Base-by-base conservation (phyloP, 495 filamentous ascomycete genomes). In the Margaritispora aquatica region DNA sequence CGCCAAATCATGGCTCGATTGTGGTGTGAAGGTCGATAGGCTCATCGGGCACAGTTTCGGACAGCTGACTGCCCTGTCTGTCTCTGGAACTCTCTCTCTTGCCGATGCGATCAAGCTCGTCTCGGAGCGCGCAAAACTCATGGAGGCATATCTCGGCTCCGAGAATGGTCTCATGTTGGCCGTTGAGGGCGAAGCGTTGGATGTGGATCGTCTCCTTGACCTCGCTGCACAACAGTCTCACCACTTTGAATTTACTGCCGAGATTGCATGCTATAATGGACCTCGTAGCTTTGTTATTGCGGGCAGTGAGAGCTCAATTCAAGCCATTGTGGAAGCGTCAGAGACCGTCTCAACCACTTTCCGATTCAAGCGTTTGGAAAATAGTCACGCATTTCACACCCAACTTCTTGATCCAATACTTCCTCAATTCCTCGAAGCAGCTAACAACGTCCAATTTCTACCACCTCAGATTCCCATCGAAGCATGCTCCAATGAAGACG, bases 131-230 rank as follows among this genome's bases (percentile, higher is more conserved):
- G 77, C 80, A 0, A 29, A 19, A 0, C 46, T 84, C 0, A 79
- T 85, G 52, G 57, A 68, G 4, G 65, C 71, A 0, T 29, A 62
- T 1, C 84, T 80, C 80, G 80, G 75, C 4, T 1, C 63, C 0
- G 79, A 84, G 5, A 54, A 55, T 3, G 81, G 81, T 0, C 55
- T 70, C 0, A 85, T 85, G 82, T 38, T 83, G 10, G 51, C 51
- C 5, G 51, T 53, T 7, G 51, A 53, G 26, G 51, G 24, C 1
- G 26, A 53, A 19, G 21, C 8, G 9, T 9, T 13, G 21, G 13
- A n/a, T 29, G 23, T 53, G 5, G 48, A 51, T 13, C 15, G 24
- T 13, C 48, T 51, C 4, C 21, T 51, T 4, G 15, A 13, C 17
- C 24, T 29, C 24, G 26, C 51, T 15, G 7, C 4, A 9, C 44